Base-by-base conservation (phyloP, 169 alveolate genomes). In the Fabrea salina region DNA sequence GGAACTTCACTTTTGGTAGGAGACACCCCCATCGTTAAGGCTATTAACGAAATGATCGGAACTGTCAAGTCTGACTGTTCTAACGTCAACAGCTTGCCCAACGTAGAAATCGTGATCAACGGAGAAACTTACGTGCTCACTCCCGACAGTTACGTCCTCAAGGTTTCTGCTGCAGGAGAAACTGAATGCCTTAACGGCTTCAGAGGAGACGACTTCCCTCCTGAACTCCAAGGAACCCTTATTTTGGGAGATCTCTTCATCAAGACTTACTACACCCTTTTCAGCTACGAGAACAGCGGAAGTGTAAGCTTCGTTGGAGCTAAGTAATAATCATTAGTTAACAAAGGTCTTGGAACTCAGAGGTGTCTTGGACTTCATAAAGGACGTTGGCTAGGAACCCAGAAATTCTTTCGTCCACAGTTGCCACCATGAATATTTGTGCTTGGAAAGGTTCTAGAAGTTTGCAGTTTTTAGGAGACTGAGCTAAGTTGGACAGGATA, bases 1-100 rank as follows among this genome's bases (percentile, higher is more conserved):
- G 98, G 98, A 7, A 91, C 96, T 56, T 88, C 96, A 53, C 84
- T 92, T 35, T 76, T 92, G 54, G 95, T 89, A 41, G 94, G 92
- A 47, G 79, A 86, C 39, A 71, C 53, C 43, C 67, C 64, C 16
- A 85, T 86, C 67, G 64, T 87, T 32, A 74, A 86, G 61, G 70
- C 57, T 53, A 84, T 90, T 74, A 90, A 84, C 25, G 67, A 64
- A 27, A 82, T 66, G 22, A 59, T 80, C 59, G 80, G 82, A 37
- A 79, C 85, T 40, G 87, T 79, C 50, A 67, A 78, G 4, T 57
- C 75, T 19, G 88, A 83, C 80, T 90, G 95, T 86, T 74, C 85
- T 8, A 80, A 83, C 70, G 22, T 82, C 39, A 53, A 53, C 40
- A 61, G 56, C 33, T 81, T 75, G 35, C 93, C 93, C 25, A 66